A percentile compares a stretch with the other conserved stretches of the same genome.
Evolutionary conservation across 441 rosid genomes (phyloP).

Genomic region (Manihot esculenta): DNA sequence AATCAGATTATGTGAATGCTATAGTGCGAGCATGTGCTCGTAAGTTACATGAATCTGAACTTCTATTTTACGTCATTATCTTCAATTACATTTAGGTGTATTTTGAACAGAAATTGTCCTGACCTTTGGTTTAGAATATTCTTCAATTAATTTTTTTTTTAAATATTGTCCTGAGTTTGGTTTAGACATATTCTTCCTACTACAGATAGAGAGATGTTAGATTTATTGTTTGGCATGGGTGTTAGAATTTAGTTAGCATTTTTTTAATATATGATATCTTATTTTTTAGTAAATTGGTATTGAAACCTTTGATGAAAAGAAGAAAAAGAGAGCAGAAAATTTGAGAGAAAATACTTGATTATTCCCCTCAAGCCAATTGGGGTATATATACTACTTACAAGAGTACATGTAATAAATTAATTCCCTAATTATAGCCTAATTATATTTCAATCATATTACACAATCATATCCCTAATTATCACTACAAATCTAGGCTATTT

Average conservation of each 20-base stretch:
- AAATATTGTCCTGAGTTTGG: not conserved
- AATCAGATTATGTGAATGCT: constrained; percentile 77
- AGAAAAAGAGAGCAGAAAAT: too few species aligned
- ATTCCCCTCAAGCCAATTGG: too few species aligned
- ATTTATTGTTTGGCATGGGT: not conserved
- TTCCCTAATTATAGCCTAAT: too few species aligned
- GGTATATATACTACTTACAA: too few species aligned
- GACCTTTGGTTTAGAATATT: not conserved
- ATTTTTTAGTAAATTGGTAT: not conserved
- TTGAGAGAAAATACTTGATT: too few species aligned
- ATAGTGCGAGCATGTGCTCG: constrained; percentile 88
- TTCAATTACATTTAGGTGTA: not conserved
- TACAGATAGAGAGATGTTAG: not conserved
- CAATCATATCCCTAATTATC: too few species aligned
- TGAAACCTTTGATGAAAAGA: too few species aligned
- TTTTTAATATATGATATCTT: not conserved
- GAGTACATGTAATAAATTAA: too few species aligned
- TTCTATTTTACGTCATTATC: not conserved
- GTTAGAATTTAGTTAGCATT: not conserved
- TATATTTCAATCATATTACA: too few species aligned
- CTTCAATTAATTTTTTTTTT: not conserved
- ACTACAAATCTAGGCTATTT: too few species aligned
- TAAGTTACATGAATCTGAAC: constrained; percentile 40
- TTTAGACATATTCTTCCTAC: not conserved
- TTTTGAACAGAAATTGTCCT: not conserved